Base-by-base conservation (phyloP, 495 filamentous ascomycete genomes). In the Lasiosphaeria miniovina region DNA sequence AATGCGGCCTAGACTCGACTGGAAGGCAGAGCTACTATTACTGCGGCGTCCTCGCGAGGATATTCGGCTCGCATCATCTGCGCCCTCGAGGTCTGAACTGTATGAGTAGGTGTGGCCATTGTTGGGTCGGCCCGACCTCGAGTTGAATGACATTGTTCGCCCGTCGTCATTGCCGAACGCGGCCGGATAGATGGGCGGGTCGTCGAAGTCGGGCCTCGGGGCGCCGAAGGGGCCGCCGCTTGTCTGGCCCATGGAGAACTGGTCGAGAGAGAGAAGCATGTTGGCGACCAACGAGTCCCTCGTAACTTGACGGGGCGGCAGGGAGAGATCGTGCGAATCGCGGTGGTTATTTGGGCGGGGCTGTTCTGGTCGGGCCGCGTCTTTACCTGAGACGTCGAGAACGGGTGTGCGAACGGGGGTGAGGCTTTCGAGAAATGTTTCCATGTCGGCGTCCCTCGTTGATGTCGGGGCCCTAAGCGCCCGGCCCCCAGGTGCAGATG, bases 231-330 rank as follows among this genome's bases (percentile, higher is more conserved):
- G 57, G 11, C 54, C 41, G 11, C 54, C 41, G 61, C 74, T 75
- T 17, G 76, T 70, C 63, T 81, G 81, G 5, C 82, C 80, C 58
- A 83, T 76, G 10, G 81, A 83, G 68, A 91, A 83, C 75, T 90
- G 88, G 72, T 95, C 91, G 59, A 97, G 83, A 15, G 93, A 96
- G 36, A 92, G 81, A 11, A 97, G 83, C 85, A 97, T 91, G 67
- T 96, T 93, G 71, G 93, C 89, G 48, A 97, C 88, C 50, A 97
- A 85, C 31, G 92, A 96, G 64, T 91, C 89, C 52, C 92, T 85
- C 34, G 86, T 87, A 61, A 88, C 85, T 69, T 91, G 87, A 57
- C 86, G 80, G 52, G 87, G 79, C 7, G 87, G 85, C 53, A 96
- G 77, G 36, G 90, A 91, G 52, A 96, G 78, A 72, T 96, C 92